Percentiles rank a stretch among this genome's conserved stretches.
These are phyloP conservation scores for Moringa oleifera DNA, from an alignment of 345 rosid species.

Conservation along the genomic window DNA sequence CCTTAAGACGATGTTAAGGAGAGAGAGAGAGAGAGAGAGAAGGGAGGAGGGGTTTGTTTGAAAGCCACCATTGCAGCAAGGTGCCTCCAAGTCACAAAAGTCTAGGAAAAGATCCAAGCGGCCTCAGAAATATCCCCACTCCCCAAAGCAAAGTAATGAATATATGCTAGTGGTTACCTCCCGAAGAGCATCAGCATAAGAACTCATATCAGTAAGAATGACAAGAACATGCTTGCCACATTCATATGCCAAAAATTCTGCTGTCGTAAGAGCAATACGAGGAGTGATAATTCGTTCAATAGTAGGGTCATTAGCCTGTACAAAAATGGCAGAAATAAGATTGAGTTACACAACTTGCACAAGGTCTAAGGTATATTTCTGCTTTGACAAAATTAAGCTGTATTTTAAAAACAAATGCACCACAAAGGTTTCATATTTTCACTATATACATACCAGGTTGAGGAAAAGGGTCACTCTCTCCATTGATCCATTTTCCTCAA, in stretches of 20 bases:
- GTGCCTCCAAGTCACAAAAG: too few relatives aligned
- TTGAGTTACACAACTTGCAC: not conserved
- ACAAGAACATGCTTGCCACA: constrained; percentile 98
- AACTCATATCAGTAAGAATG: constrained; percentile 95
- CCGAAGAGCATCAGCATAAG: constrained; percentile 98
- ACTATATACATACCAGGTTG: constrained; percentile 48
- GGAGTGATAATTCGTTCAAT: constrained; percentile 97
- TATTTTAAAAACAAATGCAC: not conserved
- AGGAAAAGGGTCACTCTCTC: constrained; percentile 95
- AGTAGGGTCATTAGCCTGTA: constrained; percentile 89
- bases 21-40: too few relatives aligned
- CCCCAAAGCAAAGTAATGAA: not conserved
- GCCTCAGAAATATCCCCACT: too few relatives aligned
- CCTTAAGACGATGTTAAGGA: too few relatives aligned
- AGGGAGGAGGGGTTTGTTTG: too few relatives aligned
- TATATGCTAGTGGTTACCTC: constrained; percentile 47
- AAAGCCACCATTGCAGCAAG: too few relatives aligned
- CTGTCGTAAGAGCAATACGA: constrained; percentile 91
- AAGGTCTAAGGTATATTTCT: not conserved
- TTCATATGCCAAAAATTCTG: constrained; percentile 96
- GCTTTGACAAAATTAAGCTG: too few relatives aligned
- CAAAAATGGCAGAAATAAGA: not conserved
- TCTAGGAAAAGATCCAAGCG: too few relatives aligned
- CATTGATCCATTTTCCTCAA: constrained; percentile 98
- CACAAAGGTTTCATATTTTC: not conserved